Evolutionary conservation across 1,284 basidiomycete species (phyloP), one percentile per base, ranked within the genome.

Genomic region (Irpex sp.): DNA sequence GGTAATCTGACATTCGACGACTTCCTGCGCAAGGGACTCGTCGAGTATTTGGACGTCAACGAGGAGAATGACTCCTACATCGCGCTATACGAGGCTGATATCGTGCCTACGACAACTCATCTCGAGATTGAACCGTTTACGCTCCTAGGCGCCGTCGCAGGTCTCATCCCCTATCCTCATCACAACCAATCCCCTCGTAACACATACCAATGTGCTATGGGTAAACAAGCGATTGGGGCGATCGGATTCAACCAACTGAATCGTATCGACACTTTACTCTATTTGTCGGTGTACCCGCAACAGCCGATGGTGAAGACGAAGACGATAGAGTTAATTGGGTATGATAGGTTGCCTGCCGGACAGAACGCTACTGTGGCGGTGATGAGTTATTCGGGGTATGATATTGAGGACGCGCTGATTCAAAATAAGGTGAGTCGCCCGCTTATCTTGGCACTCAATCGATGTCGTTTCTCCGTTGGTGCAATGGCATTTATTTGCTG

Each of bases 151-250:
- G 97, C 96, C 17, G 97, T 98, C 51, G 97, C 97, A 5, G 97
- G 98, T 47, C 85, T 99, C 19, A 99, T 99, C 72, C 97, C 97
- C 7, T 99, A 99, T 74, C 97, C 98, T 0, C 97, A 99, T 74
- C 97, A 99, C 78, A 99, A 99, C 74, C 98, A 99, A 75, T 98
- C 96, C 2, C 97, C 98, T 4, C 89, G 97, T 62, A 98, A 99
- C 74, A 99, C 97, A 1, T 99, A 99, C 74, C 96, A 99, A 81
- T 99, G 97, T 74, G 97, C 97, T 60, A 99, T 99, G 97, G 97
- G 97, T 66, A 99, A 99, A 81, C 97, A 99, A 81, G 97, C 97
- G 0, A 98, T 99, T 67, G 97, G 97, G n/a, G 96, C 96, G 2
- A 99, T 99, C 69, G 97, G 90, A 0, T 98, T 97, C 79, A 99